These are phyloP conservation scores for Bipolaris cookei DNA, from an alignment of 2,329 filamentous ascomycete species.

Conservation along the genomic window DNA sequence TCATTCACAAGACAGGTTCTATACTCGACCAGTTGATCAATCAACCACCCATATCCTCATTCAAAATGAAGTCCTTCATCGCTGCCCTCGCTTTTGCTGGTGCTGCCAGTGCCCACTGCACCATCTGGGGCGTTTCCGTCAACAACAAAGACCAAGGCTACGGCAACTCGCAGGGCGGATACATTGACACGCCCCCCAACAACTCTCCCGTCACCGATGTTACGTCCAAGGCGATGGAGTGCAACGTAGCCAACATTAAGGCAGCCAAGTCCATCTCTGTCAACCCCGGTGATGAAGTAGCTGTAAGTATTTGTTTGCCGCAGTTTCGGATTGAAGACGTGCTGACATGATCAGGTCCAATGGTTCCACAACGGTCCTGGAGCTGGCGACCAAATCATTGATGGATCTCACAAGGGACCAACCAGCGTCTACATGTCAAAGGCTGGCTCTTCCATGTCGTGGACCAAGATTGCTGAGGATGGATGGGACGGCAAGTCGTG, in stretches of 20 bases:
- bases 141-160: conserved; percentile 50
- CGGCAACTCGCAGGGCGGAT: conserved; percentile 50
- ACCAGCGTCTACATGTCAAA: conserved; percentile 60
- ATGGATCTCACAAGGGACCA: conserved; percentile 58
- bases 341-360: conserved; percentile 41
- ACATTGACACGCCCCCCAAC: conserved; percentile 56
- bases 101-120: conserved; percentile 43
- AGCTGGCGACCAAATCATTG: conserved; percentile 59
- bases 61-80: conserved; percentile 44
- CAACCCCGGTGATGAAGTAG: conserved; percentile 56
- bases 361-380: conserved; percentile 60
- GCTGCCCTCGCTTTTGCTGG: conserved; percentile 40
- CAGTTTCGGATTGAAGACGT: background rate
- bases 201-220: conserved; percentile 48
- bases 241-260: conserved; percentile 44
- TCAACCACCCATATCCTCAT: conserved; percentile 8
- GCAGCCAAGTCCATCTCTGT: conserved; percentile 55
- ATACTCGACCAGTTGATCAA: conserved; percentile 9
- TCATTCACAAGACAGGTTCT: conserved; percentile 17
- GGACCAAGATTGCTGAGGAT: conserved; percentile 55
- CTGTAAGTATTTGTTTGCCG: conserved; percentile 9
- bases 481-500: conserved; percentile 45
- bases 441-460: conserved; percentile 52
- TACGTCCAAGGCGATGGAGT: conserved; percentile 42
- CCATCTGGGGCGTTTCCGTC: conserved; percentile 48